Base-by-base conservation (phyloP, 306 rosid genomes). In the Cucumis cinereus region DNA sequence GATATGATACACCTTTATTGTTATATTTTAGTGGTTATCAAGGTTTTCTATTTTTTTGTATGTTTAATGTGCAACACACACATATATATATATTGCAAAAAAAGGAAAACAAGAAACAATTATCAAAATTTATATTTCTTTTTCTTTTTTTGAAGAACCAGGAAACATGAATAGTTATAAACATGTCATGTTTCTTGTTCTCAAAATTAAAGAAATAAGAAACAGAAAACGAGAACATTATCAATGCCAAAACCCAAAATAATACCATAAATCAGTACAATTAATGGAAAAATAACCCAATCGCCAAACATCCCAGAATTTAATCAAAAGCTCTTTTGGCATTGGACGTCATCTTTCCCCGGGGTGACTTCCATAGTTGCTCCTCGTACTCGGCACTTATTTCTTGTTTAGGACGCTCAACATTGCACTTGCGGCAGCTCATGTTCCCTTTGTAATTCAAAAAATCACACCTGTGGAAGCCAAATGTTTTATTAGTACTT, bases 391-490 rank as follows among this genome's bases (percentile, higher is more conserved):
- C 43, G 2, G 40, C 58, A 49, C 58, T 71, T 47, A 15, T 17
- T 49, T 10, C 9, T 26, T 17, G 59, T 71, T 26, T 16, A 52
- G 75, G 59, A 23, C 24, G 59, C 59, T 71, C 58, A 49, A 6
- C 58, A 16, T 26, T 49, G 41, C 75, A 71, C 43, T 71, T 26
- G 59, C 43, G 75, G 75, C 59, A 71, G 59, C 2, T 16, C 75
- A 17, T 70, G 81, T 92, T 89, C 78, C 72, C 83, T 23, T 82
- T 69, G 53, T 79, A 95, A 58, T 95, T 95, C 63, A 83, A 49
- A 86, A 86, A 89, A 82, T 84, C 85, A 80, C 99, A 92, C 56
- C 98, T 94, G 49, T 50, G 17, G 28, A 59, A 23, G 17, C 19
- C 19, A 22, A 43, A 47, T 3, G 14, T 11, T 59, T 26, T 52